These are phyloP conservation scores for Rhizodiscina lignyota DNA, from an alignment of 495 filamentous ascomycete species.

Conservation along the genomic window DNA sequence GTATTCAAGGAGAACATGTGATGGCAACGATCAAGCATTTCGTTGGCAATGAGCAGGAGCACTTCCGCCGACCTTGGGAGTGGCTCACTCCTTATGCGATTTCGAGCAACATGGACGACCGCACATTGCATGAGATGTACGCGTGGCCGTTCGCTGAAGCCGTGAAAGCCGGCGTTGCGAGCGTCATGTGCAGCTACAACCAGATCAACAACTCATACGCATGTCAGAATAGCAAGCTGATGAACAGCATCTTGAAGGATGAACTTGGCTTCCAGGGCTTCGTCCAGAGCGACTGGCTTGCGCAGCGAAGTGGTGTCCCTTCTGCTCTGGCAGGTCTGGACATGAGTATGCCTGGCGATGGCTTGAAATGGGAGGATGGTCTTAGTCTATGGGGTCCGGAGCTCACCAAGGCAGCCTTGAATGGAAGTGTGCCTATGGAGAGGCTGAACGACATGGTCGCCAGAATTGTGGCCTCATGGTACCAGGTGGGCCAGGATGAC, in stretches of 20 bases:
- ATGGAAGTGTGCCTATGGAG: constrained; percentile 65
- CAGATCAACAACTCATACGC: constrained; percentile 83
- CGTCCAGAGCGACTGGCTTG: constrained; percentile 86
- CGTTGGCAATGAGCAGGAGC: constrained; percentile 75
- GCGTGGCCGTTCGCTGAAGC: constrained; percentile 83
- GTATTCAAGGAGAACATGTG: constrained; percentile 66
- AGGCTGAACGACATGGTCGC: constrained; percentile 89
- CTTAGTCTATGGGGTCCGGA: constrained; percentile 65
- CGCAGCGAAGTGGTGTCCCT: constrained; percentile 65
- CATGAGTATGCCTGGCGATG: constrained; percentile 94
- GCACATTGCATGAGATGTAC: constrained; percentile 71
- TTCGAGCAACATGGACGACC: constrained; percentile 68
- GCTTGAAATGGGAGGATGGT: constrained; percentile 57
- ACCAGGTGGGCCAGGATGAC: constrained; percentile 72
- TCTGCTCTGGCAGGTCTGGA: constrained; percentile 74
- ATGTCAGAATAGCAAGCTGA: constrained; percentile 78
- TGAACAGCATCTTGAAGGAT: constrained; percentile 89
- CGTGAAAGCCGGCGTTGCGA: constrained; percentile 71
- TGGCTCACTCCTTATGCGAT: constrained; percentile 61
- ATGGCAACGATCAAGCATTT: constrained; percentile 79
- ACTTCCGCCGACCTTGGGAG: constrained; percentile 57
- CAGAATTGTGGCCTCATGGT: constrained; percentile 83
- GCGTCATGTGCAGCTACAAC: constrained; percentile 81
- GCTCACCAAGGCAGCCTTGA: constrained; percentile 62
- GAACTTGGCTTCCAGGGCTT: constrained; percentile 93